Percentiles rank a stretch among this genome's conserved stretches.
Evolutionary conservation across 2,329 filamentous ascomycete genomes (phyloP).

Genomic region (Aspergillus hortae): DNA sequence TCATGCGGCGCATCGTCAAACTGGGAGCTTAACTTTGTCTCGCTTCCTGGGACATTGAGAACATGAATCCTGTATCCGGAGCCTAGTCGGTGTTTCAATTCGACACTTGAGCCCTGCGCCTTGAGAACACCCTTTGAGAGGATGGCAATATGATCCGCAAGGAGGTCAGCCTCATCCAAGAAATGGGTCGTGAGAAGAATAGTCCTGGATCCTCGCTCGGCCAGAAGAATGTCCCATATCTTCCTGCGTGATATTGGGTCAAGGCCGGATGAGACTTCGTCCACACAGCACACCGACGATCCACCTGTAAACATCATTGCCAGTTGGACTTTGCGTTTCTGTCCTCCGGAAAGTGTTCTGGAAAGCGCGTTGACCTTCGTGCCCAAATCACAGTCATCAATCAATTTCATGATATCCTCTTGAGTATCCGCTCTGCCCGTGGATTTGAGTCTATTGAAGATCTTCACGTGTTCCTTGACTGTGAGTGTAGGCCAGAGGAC

Average conservation of each 20-base stretch:
- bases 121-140: slow-evolving; percentile 80
- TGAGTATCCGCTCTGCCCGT: slow-evolving; percentile 54
- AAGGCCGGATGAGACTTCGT: slow-evolving; percentile 85
- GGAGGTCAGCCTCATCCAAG: slow-evolving; percentile 84
- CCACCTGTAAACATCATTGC: slow-evolving; percentile 95
- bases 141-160: slow-evolving; percentile 85
- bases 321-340: slow-evolving; percentile 87
- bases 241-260: slow-evolving; percentile 83
- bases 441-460: slow-evolving; percentile 81
- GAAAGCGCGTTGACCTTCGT: slow-evolving; percentile 69
- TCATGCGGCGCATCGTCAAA: slow-evolving; percentile 58
- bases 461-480: slow-evolving; percentile 75
- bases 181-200: slow-evolving; percentile 91
- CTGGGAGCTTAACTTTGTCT: slow-evolving; percentile 41
- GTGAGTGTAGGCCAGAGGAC: slow-evolving; percentile 89
- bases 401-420: slow-evolving; percentile 59
- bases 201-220: slow-evolving; percentile 75
- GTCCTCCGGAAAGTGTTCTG: slow-evolving; percentile 80
- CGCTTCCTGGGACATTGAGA: slow-evolving; percentile 54
- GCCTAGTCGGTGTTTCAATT: slow-evolving; percentile 76
- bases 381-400: slow-evolving; percentile 68
- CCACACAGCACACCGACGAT: slow-evolving; percentile 81
- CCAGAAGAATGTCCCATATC: slow-evolving; percentile 89
- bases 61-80: slow-evolving; percentile 82
- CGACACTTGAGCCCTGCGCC: slow-evolving; percentile 78